Evolutionary conservation across 768 basidiomycete genomes (phyloP).

Genomic region (Leccinellum rugosiceps): DNA sequence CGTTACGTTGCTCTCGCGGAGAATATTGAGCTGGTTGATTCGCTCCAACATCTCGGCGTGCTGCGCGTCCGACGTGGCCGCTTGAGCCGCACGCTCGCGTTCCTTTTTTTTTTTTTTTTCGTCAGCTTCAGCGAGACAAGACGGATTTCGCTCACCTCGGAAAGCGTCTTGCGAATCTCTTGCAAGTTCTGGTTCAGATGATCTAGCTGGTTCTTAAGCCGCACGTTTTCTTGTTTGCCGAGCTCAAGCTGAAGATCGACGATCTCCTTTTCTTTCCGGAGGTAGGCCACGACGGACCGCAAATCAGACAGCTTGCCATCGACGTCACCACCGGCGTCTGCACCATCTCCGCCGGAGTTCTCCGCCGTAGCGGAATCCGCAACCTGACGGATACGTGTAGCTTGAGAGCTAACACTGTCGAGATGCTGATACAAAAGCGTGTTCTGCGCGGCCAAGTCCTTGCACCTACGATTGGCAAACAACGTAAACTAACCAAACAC

Average conservation of each 20-base stretch:
- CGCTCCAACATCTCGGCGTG: constrained; percentile 82
- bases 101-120: constrained; percentile 42
- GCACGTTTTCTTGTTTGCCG: constrained; percentile 69
- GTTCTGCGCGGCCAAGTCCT: constrained; percentile 77
- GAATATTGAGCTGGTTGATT: constrained; percentile 81
- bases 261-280: constrained; percentile 90
- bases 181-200: constrained; percentile 67
- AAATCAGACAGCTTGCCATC: constrained; percentile 71
- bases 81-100: constrained; percentile 71
- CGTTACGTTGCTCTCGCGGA: constrained; percentile 86
- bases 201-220: constrained; percentile 74
- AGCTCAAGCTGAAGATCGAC: constrained; percentile 85
- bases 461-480: constrained; percentile 45
- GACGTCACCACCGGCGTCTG: constrained; percentile 42
- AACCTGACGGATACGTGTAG: constrained; percentile 72
- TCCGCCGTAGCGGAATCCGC: constrained; percentile 48
- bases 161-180: constrained; percentile 64
- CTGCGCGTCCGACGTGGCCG: constrained; percentile 69
- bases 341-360: constrained; percentile 37
- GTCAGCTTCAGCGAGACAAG: background rate
- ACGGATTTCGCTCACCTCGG: constrained; percentile 49
- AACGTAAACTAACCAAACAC: background rate
- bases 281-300: constrained; percentile 73
- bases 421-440: constrained; percentile 76
- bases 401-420: constrained; percentile 79